Evolutionary conservation across 805 yeast species (phyloP), one percentile per base, ranked within the genome.

Genomic region (Teunomyces barrocoloradensis): DNA sequence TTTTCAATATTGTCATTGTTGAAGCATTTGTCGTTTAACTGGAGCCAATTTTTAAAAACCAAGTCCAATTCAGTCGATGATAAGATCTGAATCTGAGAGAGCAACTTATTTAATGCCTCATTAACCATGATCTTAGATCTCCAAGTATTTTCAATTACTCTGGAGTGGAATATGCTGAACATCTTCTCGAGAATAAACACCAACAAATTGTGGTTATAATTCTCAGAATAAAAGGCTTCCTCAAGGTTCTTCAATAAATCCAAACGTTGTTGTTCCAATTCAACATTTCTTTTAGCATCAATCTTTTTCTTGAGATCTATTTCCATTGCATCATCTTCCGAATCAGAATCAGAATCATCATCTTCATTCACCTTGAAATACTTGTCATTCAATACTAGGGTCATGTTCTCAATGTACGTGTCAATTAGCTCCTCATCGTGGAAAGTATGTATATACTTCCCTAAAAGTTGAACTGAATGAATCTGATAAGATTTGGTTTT

Each of bases 401-500:
- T 63, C 63, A 66, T 65, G 4, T 70, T 53, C 2, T 60, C 68
- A 12, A 74, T 52, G 52, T 78, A 79, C 1, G 64, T 61, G 2
- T 61, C 68, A 18, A 69, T 61, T 27, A 77, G 55, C 9, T 69
- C 69, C 41, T 71, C 67, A 6, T 50, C 50, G 12, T 65, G 64
- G 47, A 70, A 77, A 2, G 49, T 56, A 21, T 65, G 63, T 3
- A 81, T 54, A 53, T 75, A 88, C 13, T 61, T 66, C 2, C 88
- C 86, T 33, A 81, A 68, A 0, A 76, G 62, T 21, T 75, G 71
- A 10, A 87, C 62, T 1, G 85, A 79, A 15, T 76, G 73, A 42
- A 69, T 72, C 44, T 82, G 85, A 63, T 91, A 90, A 0, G 63
- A 76, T 54, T 75, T 77, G 58, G 88, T 89, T 37, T 80, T 78